Percentiles rank a stretch among this genome's conserved stretches.
Evolutionary conservation across 2,329 filamentous ascomycete genomes (phyloP).

Genomic region (Diaporthe sp.): DNA sequence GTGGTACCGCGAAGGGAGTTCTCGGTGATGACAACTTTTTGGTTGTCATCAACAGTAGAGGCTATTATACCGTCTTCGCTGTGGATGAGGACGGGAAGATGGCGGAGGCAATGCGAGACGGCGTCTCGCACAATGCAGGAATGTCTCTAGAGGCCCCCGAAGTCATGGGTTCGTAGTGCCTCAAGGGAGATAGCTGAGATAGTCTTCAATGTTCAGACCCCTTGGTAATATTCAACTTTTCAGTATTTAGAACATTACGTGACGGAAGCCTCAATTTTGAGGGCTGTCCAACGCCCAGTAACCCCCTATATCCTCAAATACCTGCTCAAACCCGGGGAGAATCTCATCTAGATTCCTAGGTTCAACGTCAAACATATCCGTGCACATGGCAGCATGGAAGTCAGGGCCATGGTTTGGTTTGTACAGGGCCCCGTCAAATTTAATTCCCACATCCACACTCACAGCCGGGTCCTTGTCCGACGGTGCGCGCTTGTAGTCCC

Average conservation of each 20-base stretch:
- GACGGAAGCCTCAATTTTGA: neutral
- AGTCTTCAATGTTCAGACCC: neutral
- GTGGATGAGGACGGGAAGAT: constrained; percentile 24
- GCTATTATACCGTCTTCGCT: constrained; percentile 12
- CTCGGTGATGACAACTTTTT: constrained; percentile 30
- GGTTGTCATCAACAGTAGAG: neutral
- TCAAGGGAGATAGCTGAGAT: neutral
- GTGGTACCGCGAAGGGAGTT: too few species aligned
- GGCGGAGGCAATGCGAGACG: neutral
- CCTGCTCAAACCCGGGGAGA: constrained; percentile 30
- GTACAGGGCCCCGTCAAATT: constrained; percentile 39
- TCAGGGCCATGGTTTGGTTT: constrained; percentile 30
- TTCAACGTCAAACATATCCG: constrained; percentile 39
- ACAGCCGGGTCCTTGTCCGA: constrained; percentile 35
- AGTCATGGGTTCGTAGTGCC: neutral
- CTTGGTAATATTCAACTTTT: neutral
- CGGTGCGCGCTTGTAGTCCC: constrained; percentile 45
- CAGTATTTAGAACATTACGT: neutral
- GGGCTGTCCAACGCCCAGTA: neutral
- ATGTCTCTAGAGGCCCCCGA: neutral
- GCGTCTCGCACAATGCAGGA: too few species aligned
- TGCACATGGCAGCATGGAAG: constrained; percentile 38
- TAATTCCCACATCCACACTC: constrained; percentile 38
- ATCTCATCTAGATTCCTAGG: constrained; percentile 39
- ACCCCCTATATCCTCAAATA: constrained; percentile 5